A percentile compares a stretch with the other conserved stretches of the same genome.
Conservation (phyloP, 768 basidiomycete genomes). For the Guyanaporus albipodus region DNA sequence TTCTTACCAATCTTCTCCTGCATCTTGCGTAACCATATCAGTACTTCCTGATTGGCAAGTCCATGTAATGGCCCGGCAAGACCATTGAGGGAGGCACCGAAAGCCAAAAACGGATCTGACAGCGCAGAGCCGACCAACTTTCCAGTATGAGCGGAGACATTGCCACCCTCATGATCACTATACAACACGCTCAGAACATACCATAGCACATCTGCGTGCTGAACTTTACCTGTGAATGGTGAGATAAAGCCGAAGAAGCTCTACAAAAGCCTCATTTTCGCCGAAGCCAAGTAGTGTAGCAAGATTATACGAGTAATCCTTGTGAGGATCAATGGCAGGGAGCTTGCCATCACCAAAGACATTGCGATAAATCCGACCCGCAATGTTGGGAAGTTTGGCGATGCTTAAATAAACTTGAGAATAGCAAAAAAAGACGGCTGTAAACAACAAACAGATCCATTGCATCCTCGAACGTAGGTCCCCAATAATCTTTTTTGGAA, state of each 20-base stretch:
- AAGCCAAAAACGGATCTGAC: slow-evolving; percentile 96
- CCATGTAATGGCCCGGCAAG: slow-evolving; percentile 97
- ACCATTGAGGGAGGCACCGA: slow-evolving; percentile 89
- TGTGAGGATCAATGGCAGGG: slow-evolving; percentile 73
- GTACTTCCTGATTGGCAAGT: slow-evolving; percentile 95
- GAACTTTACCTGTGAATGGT: slow-evolving; percentile 85
- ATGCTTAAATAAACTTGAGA: slow-evolving; percentile 49
- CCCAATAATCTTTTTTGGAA: slow-evolving; percentile 97
- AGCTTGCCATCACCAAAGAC: slow-evolving; percentile 87
- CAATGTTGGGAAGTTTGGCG: slow-evolving; percentile 95
- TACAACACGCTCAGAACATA: neutral
- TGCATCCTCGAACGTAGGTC: slow-evolving; percentile 83
- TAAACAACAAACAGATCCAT: slow-evolving; percentile 67
- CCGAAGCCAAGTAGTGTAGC: slow-evolving; percentile 89
- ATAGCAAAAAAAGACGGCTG: neutral
- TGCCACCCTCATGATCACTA: slow-evolving; percentile 97
- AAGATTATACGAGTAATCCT: slow-evolving; percentile 90
- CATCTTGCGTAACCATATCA: slow-evolving; percentile 94
- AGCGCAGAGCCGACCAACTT: slow-evolving; percentile 93
- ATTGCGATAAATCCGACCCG: slow-evolving; percentile 87
- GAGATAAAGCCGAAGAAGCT: slow-evolving; percentile 92
- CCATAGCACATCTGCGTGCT: neutral
- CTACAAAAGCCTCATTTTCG: slow-evolving; percentile 83
- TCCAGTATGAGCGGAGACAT: slow-evolving; percentile 93
- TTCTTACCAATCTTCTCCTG: slow-evolving; percentile 82